Conservation (phyloP, 2,329 filamentous ascomycete genomes). For the Fusarium torreyae region DNA sequence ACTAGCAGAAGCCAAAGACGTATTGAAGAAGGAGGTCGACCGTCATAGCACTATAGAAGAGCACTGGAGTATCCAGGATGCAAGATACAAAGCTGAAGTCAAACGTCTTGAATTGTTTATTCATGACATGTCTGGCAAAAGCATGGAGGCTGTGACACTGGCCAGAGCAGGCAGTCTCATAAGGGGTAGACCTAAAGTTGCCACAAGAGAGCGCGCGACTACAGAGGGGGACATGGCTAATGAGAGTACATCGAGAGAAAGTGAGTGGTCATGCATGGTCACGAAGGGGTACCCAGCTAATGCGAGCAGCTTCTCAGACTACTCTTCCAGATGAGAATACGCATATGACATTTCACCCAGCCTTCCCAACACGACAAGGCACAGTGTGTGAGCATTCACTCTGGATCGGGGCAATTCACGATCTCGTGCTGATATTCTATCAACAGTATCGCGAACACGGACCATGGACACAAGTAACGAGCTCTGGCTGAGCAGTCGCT, state of each 20-base stretch:
- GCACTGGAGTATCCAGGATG: conserved; percentile 44
- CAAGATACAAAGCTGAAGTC: conserved; percentile 51
- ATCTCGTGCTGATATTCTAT: conserved; percentile 10
- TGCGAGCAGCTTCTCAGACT: conserved; percentile 4
- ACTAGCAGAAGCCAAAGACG: conserved; percentile 56
- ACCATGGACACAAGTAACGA: conserved; percentile 42
- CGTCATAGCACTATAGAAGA: conserved; percentile 52
- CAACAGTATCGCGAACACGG: conserved; percentile 41
- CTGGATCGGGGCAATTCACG: not conserved
- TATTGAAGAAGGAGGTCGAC: conserved; percentile 52
- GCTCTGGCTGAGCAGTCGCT: conserved; percentile 54
- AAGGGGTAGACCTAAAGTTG: conserved; percentile 16
- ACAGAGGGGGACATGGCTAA: not conserved
- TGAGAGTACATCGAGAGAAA: not conserved
- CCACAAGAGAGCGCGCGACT: not conserved
- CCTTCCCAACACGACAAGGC: conserved; percentile 23
- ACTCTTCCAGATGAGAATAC: not conserved
- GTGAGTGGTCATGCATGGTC: conserved; percentile 13
- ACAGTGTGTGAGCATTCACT: conserved; percentile 33
- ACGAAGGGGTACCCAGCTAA: conserved; percentile 11
- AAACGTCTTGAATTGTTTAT: conserved; percentile 54
- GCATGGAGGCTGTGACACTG: conserved; percentile 62
- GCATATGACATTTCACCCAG: not conserved
- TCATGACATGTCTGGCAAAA: conserved; percentile 57
- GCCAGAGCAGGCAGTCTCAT: conserved; percentile 60